Conservation (phyloP, 257 asterid species). For the Plectranthus barbatus region DNA sequence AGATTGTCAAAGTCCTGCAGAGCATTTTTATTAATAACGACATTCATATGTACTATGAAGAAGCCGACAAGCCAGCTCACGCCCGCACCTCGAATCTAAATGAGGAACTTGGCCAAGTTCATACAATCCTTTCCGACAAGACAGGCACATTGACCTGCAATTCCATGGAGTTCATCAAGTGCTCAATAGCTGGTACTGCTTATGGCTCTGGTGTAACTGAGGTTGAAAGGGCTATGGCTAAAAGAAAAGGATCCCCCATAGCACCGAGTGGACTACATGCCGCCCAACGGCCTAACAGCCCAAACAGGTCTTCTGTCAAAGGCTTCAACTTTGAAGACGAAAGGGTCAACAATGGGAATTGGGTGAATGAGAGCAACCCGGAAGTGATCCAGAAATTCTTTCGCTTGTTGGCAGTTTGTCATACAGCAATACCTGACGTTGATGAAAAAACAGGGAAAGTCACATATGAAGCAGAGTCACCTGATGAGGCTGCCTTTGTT, state of each 20-base stretch:
- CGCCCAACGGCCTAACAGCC: slow-evolving; percentile 16
- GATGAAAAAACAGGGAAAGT: slow-evolving; percentile 56
- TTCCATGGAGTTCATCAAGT: slow-evolving; percentile 92
- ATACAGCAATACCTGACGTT: slow-evolving; percentile 86
- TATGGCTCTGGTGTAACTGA: slow-evolving; percentile 78
- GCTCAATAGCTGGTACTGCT: slow-evolving; percentile 80
- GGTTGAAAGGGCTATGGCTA: slow-evolving; percentile 86
- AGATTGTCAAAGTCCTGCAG: slow-evolving; percentile 86
- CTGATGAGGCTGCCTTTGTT: slow-evolving; percentile 95
- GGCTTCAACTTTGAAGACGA: slow-evolving; percentile 84
- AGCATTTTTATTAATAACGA: slow-evolving; percentile 76
- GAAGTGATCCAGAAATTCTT: slow-evolving; percentile 65
- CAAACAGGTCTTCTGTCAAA: slow-evolving; percentile 40
- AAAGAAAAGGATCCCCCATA: slow-evolving; percentile 60
- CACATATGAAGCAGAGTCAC: slow-evolving; percentile 90
- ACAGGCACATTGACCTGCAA: slow-evolving; percentile 91
- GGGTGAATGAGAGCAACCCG: slow-evolving; percentile 51
- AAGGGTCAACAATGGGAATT: slow-evolving; percentile 54
- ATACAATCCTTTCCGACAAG: slow-evolving; percentile 86
- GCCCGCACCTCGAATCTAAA: slow-evolving; percentile 90
- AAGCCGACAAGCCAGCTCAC: slow-evolving; percentile 79
- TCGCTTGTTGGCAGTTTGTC: slow-evolving; percentile 75
- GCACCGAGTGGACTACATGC: slow-evolving; percentile 25
- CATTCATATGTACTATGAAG: slow-evolving; percentile 76
- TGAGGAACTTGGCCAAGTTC: slow-evolving; percentile 88